These are phyloP conservation scores for Macrophomina tecta DNA, from an alignment of 2,329 filamentous ascomycete genomes.

Conservation along the genomic window DNA sequence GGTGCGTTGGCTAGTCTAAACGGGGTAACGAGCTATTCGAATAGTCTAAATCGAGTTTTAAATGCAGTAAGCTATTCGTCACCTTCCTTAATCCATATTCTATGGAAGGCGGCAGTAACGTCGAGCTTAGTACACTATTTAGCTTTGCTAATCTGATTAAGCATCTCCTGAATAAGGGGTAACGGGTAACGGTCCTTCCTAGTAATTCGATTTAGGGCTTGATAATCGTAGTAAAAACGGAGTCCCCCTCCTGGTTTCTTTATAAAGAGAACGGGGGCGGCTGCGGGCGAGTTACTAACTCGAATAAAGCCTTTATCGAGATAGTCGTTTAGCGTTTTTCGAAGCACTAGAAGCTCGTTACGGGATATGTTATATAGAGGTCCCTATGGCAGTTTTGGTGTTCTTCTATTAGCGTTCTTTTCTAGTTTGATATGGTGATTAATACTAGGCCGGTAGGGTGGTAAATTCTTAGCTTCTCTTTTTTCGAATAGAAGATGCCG, in stretches of 20 bases:
- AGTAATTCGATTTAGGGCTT: background rate
- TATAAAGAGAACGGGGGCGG: background rate
- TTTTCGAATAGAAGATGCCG: background rate
- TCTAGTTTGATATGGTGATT: background rate
- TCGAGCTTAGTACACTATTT: slow-evolving; percentile 11
- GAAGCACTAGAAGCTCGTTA: background rate
- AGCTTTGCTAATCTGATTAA: background rate
- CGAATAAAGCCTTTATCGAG: background rate
- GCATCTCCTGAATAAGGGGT: background rate
- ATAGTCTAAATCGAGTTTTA: slow-evolving; percentile 33
- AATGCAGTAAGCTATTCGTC: slow-evolving; percentile 30
- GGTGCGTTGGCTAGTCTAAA: slow-evolving; percentile 36
- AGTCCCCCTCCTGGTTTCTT: background rate
- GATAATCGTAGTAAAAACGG: background rate
- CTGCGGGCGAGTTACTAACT: background rate
- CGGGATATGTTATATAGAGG: slow-evolving; percentile 1
- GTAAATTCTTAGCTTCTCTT: background rate
- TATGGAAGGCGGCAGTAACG: background rate
- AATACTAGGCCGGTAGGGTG: background rate
- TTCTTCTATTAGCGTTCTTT: background rate
- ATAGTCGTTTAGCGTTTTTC: background rate
- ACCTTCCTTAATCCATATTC: background rate
- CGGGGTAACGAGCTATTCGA: slow-evolving; percentile 35
- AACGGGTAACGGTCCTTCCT: slow-evolving; percentile 3
- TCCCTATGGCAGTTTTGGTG: background rate